Base-by-base conservation (phyloP, 371 early-diverging fungal genomes). In the Mortierella sp. region DNA sequence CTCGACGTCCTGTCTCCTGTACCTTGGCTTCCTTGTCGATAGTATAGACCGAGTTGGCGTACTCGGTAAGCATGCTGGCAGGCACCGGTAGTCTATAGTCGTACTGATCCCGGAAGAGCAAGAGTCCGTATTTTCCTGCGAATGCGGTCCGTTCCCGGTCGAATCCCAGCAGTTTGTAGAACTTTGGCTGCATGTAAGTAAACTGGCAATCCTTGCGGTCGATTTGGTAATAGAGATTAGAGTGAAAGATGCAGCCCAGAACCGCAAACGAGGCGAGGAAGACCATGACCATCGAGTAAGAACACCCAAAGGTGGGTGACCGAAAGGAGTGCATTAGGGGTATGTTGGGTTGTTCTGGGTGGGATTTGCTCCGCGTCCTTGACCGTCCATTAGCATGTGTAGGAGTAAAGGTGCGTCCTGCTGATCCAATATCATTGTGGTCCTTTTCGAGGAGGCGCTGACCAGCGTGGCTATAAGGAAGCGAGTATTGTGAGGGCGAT, bases 101-200 rank as follows among this genome's bases (percentile, higher is more conserved):
- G 64, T 91, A 92, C 74, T 94, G 91, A 84, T 97, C 98, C 70
- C 96, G 90, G 81, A 97, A 97, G 75, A 96, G 89, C 72, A 94
- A 94, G 19, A 98, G 88, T 28, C 90, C 88, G 88, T 97, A 97
- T 85, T 96, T 97, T 48, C 92, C 91, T 31, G 95, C 93, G 88
- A 95, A 93, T 43, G 93, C 88, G n/a, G 95, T 94, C 92, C 93
- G 91, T 77, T 91, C 91, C 44, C 92, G 92, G 80, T 94, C 94
- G 78, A 95, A 93, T 16, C 90, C 91, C 24, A 88, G 81, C 75
- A 95, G 93, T 80, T 90, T 92, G 14, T 94, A 89, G 82, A 93
- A 97, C 44, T 83, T 89, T 70, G 98, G 98, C 57, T 92, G 91
- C 94, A 97, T 97, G 76, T 94, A 96, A 50, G 94, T 95, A 89